Percentiles rank a stretch among this genome's conserved stretches.
Evolutionary conservation across 139 green algal genomes (phyloP).

Genomic region (Zygnema cylindricum): DNA sequence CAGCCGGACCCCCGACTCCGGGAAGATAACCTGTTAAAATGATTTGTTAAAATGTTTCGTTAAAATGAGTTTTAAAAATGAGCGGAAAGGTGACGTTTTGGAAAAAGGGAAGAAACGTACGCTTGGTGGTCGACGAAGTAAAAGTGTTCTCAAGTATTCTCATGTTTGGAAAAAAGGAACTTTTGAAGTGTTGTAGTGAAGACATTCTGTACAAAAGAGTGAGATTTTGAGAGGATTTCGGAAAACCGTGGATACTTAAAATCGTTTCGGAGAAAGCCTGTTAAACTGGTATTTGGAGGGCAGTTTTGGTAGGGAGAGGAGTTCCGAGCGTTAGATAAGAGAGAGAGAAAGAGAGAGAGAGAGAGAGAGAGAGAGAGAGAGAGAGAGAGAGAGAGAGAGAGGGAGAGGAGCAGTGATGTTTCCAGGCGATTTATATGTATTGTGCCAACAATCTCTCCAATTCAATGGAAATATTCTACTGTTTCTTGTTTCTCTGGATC

Average conservation of each 20-base stretch:
- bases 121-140: too few relatives aligned
- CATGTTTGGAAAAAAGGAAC: neutral
- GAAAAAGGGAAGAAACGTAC: too few relatives aligned
- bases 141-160: neutral
- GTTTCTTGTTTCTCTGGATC: too few relatives aligned
- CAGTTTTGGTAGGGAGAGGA: neutral
- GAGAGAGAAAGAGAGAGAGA: neutral
- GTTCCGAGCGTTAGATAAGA: neutral
- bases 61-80: too few relatives aligned
- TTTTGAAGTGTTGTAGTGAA: neutral
- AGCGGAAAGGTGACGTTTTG: too few relatives aligned
- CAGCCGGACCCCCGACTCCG: too few relatives aligned
- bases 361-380: neutral
- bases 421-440: neutral
- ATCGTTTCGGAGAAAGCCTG: neutral
- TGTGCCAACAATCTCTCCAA: too few relatives aligned
- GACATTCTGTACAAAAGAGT: neutral
- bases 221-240: neutral
- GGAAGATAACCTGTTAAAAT: neutral
- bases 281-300: neutral
- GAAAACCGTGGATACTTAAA: neutral
- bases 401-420: neutral
- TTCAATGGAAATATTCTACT: too few relatives aligned
- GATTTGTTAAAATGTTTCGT: too few relatives aligned
- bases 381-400: neutral